A percentile compares a stretch with the other conserved stretches of the same genome.
Conservation (phyloP, 139 green algal genomes). For the Axilococcus clingmanii region DNA sequence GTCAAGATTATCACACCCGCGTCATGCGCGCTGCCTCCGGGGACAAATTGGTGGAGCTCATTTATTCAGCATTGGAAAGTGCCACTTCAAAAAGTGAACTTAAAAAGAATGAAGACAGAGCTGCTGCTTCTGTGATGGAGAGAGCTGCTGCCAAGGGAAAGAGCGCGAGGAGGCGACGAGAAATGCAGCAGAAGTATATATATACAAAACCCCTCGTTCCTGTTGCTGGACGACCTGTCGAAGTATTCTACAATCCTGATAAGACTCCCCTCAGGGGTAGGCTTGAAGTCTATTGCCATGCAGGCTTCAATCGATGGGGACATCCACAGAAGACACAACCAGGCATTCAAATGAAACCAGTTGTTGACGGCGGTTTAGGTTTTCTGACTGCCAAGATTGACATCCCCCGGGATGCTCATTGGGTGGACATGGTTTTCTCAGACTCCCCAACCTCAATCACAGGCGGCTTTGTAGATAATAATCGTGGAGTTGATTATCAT, state of each 20-base stretch:
- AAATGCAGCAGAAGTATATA: slow-evolving; percentile 52
- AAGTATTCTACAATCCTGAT: slow-evolving; percentile 91
- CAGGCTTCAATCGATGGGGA: slow-evolving; percentile 74
- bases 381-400: slow-evolving; percentile 10
- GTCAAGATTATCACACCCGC: slow-evolving; percentile 58
- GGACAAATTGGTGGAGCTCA: slow-evolving; percentile 22
- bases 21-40: slow-evolving; percentile 23
- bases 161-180: slow-evolving; percentile 36
- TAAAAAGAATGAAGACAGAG: slow-evolving; percentile 26
- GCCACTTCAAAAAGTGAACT: slow-evolving; percentile 1
- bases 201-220: slow-evolving; percentile 63
- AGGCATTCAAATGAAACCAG: slow-evolving; percentile 44
- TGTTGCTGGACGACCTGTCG: slow-evolving; percentile 49
- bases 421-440: slow-evolving; percentile 83
- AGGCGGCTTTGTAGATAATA: slow-evolving; percentile 83
- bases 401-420: slow-evolving; percentile 71
- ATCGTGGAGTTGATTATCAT: slow-evolving; percentile 91
- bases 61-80: slow-evolving; percentile 20
- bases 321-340: slow-evolving; percentile 37
- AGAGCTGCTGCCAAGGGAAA: slow-evolving; percentile 40
- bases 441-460: slow-evolving; percentile 51
- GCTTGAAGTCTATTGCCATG: slow-evolving; percentile 67
- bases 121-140: slow-evolving; percentile 39
- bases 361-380: slow-evolving; percentile 14
- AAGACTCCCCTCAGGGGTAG: slow-evolving; percentile 67